Evolutionary conservation across 306 rosid genomes (phyloP), one percentile per base, ranked within the genome.

Genomic region (Corylus heterophylla): DNA sequence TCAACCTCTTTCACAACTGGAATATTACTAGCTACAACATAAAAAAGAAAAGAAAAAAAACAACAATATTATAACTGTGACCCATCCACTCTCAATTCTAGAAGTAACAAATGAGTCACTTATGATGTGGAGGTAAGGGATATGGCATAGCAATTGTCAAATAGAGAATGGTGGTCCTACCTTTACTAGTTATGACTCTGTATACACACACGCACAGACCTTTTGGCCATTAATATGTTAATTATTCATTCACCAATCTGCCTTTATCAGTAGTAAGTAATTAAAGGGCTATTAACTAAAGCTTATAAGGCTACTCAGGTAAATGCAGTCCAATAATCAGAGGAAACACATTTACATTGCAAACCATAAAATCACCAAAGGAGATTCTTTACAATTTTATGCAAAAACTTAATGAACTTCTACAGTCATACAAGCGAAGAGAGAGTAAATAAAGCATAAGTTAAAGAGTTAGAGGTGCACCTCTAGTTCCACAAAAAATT

Each of bases 1-100:
- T 92, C 91, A 67, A 87, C 97, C 88, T 90, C 97, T 80, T 89
- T 92, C 78, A 90, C 87, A 69, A 90, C 89, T 39, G 95, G 90
- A 82, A 90, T 86, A 77, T 86, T 90, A 83, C 95, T 89, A 35
- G 97, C 97, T 92, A 77, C 74, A 78, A 73, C 75, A 83, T 72
- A 48, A 73, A 62, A 74, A 10, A 39, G 44, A 35, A 35, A 35
- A 35, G 4, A 1, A 35, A 35, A 35, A 3, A 39, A 5, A 42
- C 17, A 35, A 74, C 62, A 48, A 49, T 9, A 54, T 61, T 63
- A 29, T 73, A 67, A 71, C 64, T 35, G 10, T 49, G 42, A 75
- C 39, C 50, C 37, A 75, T 27, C 12, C 10, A 45, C 37, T 49
- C 13, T 44, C 69, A 49, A 39, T 51, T 12, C 51, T 35, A 66